Conservation (phyloP, 225 moss, liverwort and hornwort genomes). For the Physcomitrellopsis africana region DNA sequence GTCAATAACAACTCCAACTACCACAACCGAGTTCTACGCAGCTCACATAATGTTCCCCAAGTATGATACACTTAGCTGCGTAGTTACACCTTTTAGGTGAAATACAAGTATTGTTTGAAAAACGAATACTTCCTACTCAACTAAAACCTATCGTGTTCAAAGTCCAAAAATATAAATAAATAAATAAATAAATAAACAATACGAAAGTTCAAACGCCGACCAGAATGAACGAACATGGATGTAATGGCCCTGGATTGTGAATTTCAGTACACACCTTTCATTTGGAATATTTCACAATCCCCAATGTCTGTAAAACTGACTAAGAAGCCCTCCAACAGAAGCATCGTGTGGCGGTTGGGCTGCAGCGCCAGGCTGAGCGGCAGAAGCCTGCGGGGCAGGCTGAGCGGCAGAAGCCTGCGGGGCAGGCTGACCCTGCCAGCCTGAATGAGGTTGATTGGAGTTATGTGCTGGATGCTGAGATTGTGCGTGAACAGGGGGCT, state of each 20-base stretch:
- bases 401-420: conserved; percentile 36
- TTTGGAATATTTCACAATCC: conserved; percentile 18
- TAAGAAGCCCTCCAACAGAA: conserved; percentile 62
- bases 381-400: conserved; percentile 32
- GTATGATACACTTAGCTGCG: too few relatives aligned
- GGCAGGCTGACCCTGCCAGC: conserved; percentile 71
- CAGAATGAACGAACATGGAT: conserved; percentile 11
- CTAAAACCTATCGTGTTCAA: conserved; percentile 19
- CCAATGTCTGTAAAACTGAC: conserved; percentile 70
- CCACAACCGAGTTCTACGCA: neutral
- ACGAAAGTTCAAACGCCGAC: conserved; percentile 3
- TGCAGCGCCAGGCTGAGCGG: conserved; percentile 43
- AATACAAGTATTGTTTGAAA: too few relatives aligned
- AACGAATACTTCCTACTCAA: neutral
- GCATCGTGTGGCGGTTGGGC: conserved; percentile 60
- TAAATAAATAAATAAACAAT: neutral
- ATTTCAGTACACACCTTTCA: conserved; percentile 34
- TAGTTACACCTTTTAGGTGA: too few relatives aligned
- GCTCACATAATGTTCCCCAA: neutral
- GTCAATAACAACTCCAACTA: neutral
- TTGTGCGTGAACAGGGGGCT: conserved; percentile 53
- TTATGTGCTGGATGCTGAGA: conserved; percentile 58
- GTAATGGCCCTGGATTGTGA: neutral
- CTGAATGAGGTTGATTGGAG: conserved; percentile 89
- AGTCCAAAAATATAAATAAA: neutral